Percentiles rank a stretch among this genome's conserved stretches.
Conservation (phyloP, 257 asterid species). For the Phtheirospermum japonicum region DNA sequence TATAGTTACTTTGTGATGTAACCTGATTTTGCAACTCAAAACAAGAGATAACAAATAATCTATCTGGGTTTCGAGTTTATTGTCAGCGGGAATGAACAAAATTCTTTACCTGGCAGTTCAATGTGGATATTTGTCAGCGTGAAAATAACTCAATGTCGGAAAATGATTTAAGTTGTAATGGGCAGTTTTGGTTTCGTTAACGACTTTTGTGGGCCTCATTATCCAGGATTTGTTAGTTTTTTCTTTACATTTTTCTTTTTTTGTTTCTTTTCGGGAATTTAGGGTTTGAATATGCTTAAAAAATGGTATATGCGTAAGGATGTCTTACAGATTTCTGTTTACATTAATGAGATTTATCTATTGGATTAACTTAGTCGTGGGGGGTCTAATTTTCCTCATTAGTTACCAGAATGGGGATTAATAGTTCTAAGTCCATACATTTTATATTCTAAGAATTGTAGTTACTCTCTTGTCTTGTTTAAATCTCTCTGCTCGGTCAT, state of each 20-base stretch:
- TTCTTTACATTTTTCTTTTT: too few species aligned
- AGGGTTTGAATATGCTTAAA: conserved; percentile 4
- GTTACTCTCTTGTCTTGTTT: conserved; percentile 1
- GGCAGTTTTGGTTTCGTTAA: conserved; percentile 18
- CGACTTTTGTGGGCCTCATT: conserved; percentile 6
- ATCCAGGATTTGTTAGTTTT: not conserved
- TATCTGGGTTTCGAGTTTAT: not conserved
- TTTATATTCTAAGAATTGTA: not conserved
- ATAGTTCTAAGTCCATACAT: not conserved
- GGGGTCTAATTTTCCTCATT: not conserved
- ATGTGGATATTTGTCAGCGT: conserved; percentile 8
- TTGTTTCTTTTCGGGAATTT: not conserved
- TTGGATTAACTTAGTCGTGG: too few species aligned
- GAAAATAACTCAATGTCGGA: not conserved
- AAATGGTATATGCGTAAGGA: conserved; percentile 1
- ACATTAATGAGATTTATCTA: not conserved
- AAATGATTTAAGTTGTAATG: conserved; percentile 7
- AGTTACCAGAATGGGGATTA: conserved; percentile 10
- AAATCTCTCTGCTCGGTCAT: conserved; percentile 26
- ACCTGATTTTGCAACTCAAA: not conserved
- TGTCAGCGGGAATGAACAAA: not conserved
- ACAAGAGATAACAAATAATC: not conserved
- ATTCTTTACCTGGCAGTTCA: conserved; percentile 3
- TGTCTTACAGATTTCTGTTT: too few species aligned
- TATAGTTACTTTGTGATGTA: not conserved